Base-by-base conservation (phyloP, 805 yeast species). In the Nakazawaea laoshanensis region DNA sequence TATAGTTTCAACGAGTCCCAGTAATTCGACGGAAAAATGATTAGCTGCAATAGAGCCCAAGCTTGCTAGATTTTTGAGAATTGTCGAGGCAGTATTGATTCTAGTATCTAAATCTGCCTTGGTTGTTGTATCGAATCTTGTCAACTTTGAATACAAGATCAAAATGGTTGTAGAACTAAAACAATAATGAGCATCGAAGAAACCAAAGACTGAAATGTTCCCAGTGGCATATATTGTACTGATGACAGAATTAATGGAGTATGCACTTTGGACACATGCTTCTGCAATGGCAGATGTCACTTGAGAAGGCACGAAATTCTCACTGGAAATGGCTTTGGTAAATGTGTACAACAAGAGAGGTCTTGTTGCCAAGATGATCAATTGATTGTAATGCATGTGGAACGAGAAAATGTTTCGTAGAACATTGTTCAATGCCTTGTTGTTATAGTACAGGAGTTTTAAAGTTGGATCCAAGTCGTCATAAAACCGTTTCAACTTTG, bases 131-230 rank as follows among this genome's bases (percentile, higher is more conserved):
- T 30, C 35, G 20, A 21, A 26, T 2, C 13, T 30, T 4, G 39
- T 36, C 19, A 36, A 12, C 8, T 19, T 18, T 7, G 12, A 19
- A 3, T 30, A 19, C 6, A 36, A 29, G 19, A 32, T 29, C 11
- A 36, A 29, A 10, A 36, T 36, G n/a, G 29, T 29, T 4, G 39
- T 36, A 9, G 39, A 36, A 17, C 39, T 36, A 24, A 32, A 36
- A 24, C 32, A 24, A 18, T 32, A 36, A 25, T 36, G 39, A 5
- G 39, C 33, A 32, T 36, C 39, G 25, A 36, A 36, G 21, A 18
- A 32, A 9, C 39, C 39, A 26, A 24, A 36, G 7, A 19, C 19
- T 7, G 39, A 29, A 13, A 36, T 24, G 11, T 24, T 32, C 2
- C 35, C 36, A 3, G 32, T 32, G 11, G 24, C 20, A 17, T 24